Evolutionary conservation across 2,329 filamentous ascomycete species (phyloP), one percentile per base, ranked within the genome.

Genomic region (Claviceps sp.): DNA sequence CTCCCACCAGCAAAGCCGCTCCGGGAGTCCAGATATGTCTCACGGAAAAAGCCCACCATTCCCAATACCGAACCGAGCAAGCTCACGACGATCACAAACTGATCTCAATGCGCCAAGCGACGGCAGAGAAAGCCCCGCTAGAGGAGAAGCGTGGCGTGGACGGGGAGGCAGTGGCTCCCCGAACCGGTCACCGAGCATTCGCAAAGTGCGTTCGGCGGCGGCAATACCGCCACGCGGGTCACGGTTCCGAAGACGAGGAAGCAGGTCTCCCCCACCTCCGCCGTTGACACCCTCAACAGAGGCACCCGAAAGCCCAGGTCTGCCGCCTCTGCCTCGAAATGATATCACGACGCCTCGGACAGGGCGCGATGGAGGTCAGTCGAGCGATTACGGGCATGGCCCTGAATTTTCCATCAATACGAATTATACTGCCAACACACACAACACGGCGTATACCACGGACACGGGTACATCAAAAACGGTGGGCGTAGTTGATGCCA

Each of bases 401-500:
- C 75, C 78, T 47, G 78, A 84, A 57, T 70, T 76, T 16, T 87
- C 83, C 2, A 80, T 74, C 10, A 81, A 73, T 55, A 53, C 53
- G 13, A 48, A 49, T 13, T 51, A 52, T 34, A 84, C 80, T 1
- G 70, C 70, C 2, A 75, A 76, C 56, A 82, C 80, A 1, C 60
- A 60, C 41, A 64, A 63, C 51, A 70, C 67, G 2, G 66, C 68
- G 38, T 59, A 52, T 64, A 69, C 56, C 62, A 69, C 56, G 78
- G 72, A 76, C 51, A 75, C 72, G 43, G 82, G 76, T 58, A 71
- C 74, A 11, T 76, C 80, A 34, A 84, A 89, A 58, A 80, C 84
- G 44, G 85, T 85, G 0, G 85, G 82, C 45, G 88, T 97, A 14
- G 91, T 98, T 5, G 93, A 97, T 70, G 89, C 93, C 3, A 97